A percentile compares a stretch with the other conserved stretches of the same genome.
Conservation (phyloP, 495 filamentous ascomycete species). For the Aspergillus asperescens region DNA sequence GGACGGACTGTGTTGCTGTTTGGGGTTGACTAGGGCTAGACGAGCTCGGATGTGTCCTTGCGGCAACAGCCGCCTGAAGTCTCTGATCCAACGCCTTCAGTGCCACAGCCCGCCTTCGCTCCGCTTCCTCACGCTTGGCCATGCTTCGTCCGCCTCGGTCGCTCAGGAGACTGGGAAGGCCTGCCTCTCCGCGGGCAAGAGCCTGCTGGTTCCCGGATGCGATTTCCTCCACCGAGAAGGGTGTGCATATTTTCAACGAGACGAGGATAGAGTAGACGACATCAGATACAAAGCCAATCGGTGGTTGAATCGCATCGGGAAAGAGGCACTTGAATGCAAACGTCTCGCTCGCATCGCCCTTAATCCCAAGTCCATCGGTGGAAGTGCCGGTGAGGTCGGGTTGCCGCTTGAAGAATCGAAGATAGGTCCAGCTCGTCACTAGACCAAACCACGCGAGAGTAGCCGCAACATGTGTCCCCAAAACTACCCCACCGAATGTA, state of each 20-base stretch:
- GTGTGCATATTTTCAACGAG: constrained; percentile 67
- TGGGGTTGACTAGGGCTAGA: constrained; percentile 35
- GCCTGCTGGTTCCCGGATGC: constrained; percentile 72
- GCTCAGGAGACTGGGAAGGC: constrained; percentile 57
- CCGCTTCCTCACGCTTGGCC: constrained; percentile 78
- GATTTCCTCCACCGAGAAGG: constrained; percentile 81
- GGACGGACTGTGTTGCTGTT: constrained; percentile 29
- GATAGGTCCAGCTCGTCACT: constrained; percentile 87
- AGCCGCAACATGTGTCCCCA: constrained; percentile 81
- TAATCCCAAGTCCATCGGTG: constrained; percentile 46
- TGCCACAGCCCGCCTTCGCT: constrained; percentile 81
- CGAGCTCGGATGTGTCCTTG: constrained; percentile 28
- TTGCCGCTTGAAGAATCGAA: constrained; percentile 91
- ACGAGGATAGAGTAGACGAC: constrained; percentile 71
- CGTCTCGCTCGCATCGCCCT: constrained; percentile 90
- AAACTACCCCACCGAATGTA: constrained; percentile 66
- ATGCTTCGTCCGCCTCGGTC: constrained; percentile 37
- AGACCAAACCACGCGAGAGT: constrained; percentile 78
- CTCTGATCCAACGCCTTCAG: constrained; percentile 89
- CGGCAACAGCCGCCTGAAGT: constrained; percentile 71
- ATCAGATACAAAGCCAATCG: constrained; percentile 67
- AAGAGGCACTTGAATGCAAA: constrained; percentile 95
- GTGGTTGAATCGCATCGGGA: constrained; percentile 76
- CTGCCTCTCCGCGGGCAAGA: constrained; percentile 61
- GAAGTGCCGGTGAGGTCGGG: constrained; percentile 51